Conservation (phyloP, 306 rosid genomes). For the Casuarina equisetifolia region DNA sequence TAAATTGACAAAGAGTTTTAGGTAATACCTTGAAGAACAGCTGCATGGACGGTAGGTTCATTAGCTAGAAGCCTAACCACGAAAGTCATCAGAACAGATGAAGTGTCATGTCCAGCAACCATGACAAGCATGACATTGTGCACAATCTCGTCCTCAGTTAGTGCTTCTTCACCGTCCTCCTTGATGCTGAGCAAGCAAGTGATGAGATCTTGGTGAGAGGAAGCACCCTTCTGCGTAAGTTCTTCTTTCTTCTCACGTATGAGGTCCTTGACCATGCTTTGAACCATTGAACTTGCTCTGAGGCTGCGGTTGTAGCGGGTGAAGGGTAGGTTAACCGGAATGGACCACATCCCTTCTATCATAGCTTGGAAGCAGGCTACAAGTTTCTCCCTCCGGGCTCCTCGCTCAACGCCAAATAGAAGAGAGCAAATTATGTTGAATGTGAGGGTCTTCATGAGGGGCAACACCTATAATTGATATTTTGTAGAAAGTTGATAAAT, state of each 20-base stretch:
- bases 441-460: constrained; percentile 45
- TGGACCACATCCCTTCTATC: constrained; percentile 43
- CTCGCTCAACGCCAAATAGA: constrained; percentile 42
- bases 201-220: constrained; percentile 41
- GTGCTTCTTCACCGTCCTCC: constrained; percentile 14
- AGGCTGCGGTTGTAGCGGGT: constrained; percentile 41
- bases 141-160: constrained; percentile 40
- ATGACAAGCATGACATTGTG: constrained; percentile 39
- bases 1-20: neutral
- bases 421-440: constrained; percentile 47
- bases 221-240: constrained; percentile 25
- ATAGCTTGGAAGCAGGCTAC: constrained; percentile 29
- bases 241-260: constrained; percentile 27
- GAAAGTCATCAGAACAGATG: constrained; percentile 41
- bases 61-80: constrained; percentile 32
- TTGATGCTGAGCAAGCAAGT: constrained; percentile 42
- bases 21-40: constrained; percentile 42
- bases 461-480: constrained; percentile 31
- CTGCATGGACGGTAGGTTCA: constrained; percentile 34
- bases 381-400: constrained; percentile 27
- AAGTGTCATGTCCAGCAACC: constrained; percentile 49
- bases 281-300: constrained; percentile 37
- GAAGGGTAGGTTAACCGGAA: constrained; percentile 47
- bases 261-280: constrained; percentile 34
- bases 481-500: too few relatives aligned